Percentiles rank a stretch among this genome's conserved stretches.
phyloP scores from a whole-genome alignment of 768 basidiomycete genomes.

The Neoboletus brunneissimus region DNA sequence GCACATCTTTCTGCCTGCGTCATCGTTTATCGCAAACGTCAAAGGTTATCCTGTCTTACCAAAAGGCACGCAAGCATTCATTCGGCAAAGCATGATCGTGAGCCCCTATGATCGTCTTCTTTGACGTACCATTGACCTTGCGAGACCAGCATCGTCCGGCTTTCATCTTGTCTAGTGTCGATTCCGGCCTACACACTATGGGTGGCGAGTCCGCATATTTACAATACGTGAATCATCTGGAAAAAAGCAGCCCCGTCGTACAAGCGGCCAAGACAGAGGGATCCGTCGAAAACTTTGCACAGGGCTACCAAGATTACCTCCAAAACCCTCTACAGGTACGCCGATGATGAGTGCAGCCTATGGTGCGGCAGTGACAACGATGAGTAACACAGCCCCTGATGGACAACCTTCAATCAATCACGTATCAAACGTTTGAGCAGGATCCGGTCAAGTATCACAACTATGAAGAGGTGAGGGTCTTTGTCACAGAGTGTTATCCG shows the following conservation, averaged over 20 bases:
- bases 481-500: constrained; percentile 9
- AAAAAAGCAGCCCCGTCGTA: constrained; percentile 69
- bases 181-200: constrained; percentile 58
- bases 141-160: constrained; percentile 73
- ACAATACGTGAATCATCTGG: constrained; percentile 83
- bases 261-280: constrained; percentile 63
- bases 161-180: constrained; percentile 74
- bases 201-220: constrained; percentile 88
- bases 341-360: constrained; percentile 3
- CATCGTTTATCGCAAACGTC: constrained; percentile 90
- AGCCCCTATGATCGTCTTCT: constrained; percentile 27
- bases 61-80: constrained; percentile 88
- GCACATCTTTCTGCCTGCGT: constrained; percentile 83
- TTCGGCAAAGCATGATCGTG: constrained; percentile 86
- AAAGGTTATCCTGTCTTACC: constrained; percentile 97
- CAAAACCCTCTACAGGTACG: constrained; percentile 90
- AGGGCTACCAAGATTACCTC: constrained; percentile 92
- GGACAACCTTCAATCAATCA: constrained; percentile 94
- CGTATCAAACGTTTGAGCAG: constrained; percentile 96
- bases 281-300: constrained; percentile 86
- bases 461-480: constrained; percentile 77
- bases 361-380: constrained; percentile 8
- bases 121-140: constrained; percentile 21
- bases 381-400: constrained; percentile 70
- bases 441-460: constrained; percentile 95